These are phyloP conservation scores for Ogataea methanolica DNA, from an alignment of 805 yeast genomes.

Conservation along the genomic window DNA sequence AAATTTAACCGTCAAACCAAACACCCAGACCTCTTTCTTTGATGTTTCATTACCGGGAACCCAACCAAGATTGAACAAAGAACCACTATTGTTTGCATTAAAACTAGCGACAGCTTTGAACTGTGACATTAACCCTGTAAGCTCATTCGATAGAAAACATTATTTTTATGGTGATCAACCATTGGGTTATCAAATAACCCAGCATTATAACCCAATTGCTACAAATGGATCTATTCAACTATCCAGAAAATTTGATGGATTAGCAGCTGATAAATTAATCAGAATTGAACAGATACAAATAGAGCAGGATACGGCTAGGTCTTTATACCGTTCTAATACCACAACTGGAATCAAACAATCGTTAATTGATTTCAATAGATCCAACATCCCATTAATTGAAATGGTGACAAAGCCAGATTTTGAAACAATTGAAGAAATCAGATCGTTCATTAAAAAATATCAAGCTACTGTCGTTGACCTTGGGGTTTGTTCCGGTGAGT, in stretches of 20 bases:
- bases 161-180: conserved; percentile 98
- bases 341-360: conserved; percentile 12
- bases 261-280: conserved; percentile 41
- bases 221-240: conserved; percentile 55
- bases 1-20: conserved; percentile 45
- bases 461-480: conserved; percentile 66
- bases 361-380: conserved; percentile 74
- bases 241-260: conserved; percentile 47
- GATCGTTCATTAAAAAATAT: conserved; percentile 74
- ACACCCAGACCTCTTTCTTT: conserved; percentile 66
- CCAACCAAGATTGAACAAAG: conserved; percentile 74
- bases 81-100: conserved; percentile 66
- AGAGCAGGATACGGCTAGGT: conserved; percentile 93
- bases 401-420: conserved; percentile 91
- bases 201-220: conserved; percentile 78
- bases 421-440: conserved; percentile 58
- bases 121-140: conserved; percentile 47
- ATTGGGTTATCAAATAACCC: conserved; percentile 92
- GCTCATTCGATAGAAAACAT: conserved; percentile 89
- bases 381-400: conserved; percentile 84
- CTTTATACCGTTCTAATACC: conserved; percentile 44
- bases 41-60: conserved; percentile 92
- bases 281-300: conserved; percentile 77
- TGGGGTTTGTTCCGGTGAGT: conserved; percentile 79
- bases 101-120: conserved; percentile 69